phyloP scores from a whole-genome alignment of 1,284 basidiomycete species.

The Rhodotorula sp. region DNA sequence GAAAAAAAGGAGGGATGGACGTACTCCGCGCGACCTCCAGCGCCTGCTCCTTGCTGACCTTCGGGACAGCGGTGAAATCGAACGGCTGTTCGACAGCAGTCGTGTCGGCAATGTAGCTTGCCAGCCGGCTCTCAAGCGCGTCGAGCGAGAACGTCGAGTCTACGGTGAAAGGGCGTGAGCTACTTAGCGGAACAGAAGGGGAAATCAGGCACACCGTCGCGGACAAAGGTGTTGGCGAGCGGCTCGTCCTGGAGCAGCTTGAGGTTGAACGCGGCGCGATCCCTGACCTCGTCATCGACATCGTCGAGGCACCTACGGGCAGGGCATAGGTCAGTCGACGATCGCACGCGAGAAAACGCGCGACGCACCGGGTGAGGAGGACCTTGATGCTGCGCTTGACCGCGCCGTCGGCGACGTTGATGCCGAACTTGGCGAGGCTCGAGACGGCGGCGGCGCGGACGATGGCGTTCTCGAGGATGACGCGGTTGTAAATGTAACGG shows the following conservation, averaged over 20 bases:
- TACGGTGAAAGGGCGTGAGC: slow-evolving; percentile 49
- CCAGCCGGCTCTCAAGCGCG: slow-evolving; percentile 80
- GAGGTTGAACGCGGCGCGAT: slow-evolving; percentile 93
- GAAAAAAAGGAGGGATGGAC: not conserved
- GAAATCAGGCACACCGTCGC: slow-evolving; percentile 69
- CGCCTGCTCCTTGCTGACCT: slow-evolving; percentile 85
- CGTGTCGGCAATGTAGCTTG: slow-evolving; percentile 83
- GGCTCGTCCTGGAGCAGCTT: slow-evolving; percentile 76
- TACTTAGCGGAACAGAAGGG: not conserved
- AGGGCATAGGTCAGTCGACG: not conserved
- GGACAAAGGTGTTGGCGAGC: slow-evolving; percentile 82
- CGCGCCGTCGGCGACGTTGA: slow-evolving; percentile 74
- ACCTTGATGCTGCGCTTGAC: slow-evolving; percentile 86
- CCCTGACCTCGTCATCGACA: slow-evolving; percentile 97
- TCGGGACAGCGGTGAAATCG: slow-evolving; percentile 78
- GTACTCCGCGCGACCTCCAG: slow-evolving; percentile 65
- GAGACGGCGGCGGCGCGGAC: slow-evolving; percentile 95
- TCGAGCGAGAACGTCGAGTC: slow-evolving; percentile 89
- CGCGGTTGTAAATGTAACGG: slow-evolving; percentile 99
- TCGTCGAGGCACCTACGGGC: slow-evolving; percentile 86
- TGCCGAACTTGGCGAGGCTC: slow-evolving; percentile 94
- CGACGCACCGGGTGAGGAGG: slow-evolving; percentile 69
- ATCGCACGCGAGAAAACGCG: not conserved
- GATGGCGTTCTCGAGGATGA: slow-evolving; percentile 97
- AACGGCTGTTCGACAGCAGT: slow-evolving; percentile 69